Conservation (phyloP, 2,329 filamentous ascomycete genomes). For the Emmonsiellopsis sp. region DNA sequence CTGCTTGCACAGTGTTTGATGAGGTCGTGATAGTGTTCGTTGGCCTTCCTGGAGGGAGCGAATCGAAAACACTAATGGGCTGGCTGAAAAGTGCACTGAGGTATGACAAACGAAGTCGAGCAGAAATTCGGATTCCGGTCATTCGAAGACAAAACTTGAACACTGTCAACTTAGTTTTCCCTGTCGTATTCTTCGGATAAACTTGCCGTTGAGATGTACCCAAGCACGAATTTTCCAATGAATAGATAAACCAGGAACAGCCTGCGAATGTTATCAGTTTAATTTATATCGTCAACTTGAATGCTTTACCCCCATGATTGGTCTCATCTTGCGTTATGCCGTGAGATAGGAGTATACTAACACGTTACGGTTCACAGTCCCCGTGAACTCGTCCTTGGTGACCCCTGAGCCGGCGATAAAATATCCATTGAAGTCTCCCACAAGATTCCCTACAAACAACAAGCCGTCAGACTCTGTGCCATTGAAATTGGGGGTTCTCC, state of each 20-base stretch:
- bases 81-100: slow-evolving; percentile 42
- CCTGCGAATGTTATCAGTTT: slow-evolving; percentile 21
- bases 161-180: slow-evolving; percentile 3
- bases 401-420: slow-evolving; percentile 34
- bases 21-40: slow-evolving; percentile 45
- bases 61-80: slow-evolving; percentile 42
- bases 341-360: slow-evolving; percentile 7
- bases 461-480: not conserved
- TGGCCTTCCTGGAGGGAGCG: slow-evolving; percentile 42
- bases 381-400: slow-evolving; percentile 41
- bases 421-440: slow-evolving; percentile 51
- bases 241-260: slow-evolving; percentile 53
- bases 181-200: not conserved
- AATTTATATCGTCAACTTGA: not conserved
- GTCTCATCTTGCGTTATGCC: not conserved
- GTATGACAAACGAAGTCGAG: slow-evolving; percentile 43
- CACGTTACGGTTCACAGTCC: slow-evolving; percentile 38
- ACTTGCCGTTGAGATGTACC: slow-evolving; percentile 46
- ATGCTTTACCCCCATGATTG: not conserved
- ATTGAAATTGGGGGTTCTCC: not conserved
- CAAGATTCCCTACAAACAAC: slow-evolving; percentile 25
- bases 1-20: slow-evolving; percentile 45
- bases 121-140: slow-evolving; percentile 43
- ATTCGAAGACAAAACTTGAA: slow-evolving; percentile 39
- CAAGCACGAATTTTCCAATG: slow-evolving; percentile 45